Conservation (phyloP, 1,284 basidiomycete species). For the Omphalotus olearius region DNA sequence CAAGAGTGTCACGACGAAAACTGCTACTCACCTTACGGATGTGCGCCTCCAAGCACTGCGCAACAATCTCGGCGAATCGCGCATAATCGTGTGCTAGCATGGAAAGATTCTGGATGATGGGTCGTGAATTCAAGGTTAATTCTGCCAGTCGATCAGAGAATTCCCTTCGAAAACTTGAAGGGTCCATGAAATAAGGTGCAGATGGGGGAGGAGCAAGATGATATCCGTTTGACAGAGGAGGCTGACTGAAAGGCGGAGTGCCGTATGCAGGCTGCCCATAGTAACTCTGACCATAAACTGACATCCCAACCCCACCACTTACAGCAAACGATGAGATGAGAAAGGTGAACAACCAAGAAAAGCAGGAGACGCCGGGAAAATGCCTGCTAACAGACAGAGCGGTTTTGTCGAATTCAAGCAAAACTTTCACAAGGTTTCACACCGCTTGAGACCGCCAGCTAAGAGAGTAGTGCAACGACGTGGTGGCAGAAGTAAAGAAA, state of each 20-base stretch:
- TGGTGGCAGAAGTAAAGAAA: conserved; percentile 9
- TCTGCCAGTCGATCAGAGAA: conserved; percentile 75
- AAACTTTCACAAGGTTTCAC: conserved; percentile 4
- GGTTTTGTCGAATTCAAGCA: conserved; percentile 1
- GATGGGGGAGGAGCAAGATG: conserved; percentile 39
- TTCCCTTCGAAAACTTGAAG: conserved; percentile 77
- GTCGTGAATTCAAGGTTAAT: conserved; percentile 93
- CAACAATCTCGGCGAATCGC: conserved; percentile 78
- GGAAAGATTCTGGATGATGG: conserved; percentile 93
- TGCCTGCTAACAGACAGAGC: too few relatives aligned
- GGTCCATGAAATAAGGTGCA: conserved; percentile 57
- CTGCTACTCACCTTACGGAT: conserved; percentile 78
- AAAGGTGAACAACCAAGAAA: neutral
- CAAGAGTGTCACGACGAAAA: conserved; percentile 16
- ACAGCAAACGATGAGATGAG: conserved; percentile 1
- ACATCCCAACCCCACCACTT: conserved; percentile 10
- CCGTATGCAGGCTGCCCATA: conserved; percentile 31
- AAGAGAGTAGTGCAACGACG: conserved; percentile 1
- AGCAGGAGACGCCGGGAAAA: neutral
- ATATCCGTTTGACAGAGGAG: conserved; percentile 18
- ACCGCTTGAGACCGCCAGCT: neutral
- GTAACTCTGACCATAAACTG: conserved; percentile 25
- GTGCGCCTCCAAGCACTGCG: conserved; percentile 84
- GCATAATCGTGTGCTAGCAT: conserved; percentile 88
- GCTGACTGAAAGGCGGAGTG: conserved; percentile 32